These are phyloP conservation scores for Ophiorrhiza pumila DNA, from an alignment of 257 asterid species.

Conservation along the genomic window DNA sequence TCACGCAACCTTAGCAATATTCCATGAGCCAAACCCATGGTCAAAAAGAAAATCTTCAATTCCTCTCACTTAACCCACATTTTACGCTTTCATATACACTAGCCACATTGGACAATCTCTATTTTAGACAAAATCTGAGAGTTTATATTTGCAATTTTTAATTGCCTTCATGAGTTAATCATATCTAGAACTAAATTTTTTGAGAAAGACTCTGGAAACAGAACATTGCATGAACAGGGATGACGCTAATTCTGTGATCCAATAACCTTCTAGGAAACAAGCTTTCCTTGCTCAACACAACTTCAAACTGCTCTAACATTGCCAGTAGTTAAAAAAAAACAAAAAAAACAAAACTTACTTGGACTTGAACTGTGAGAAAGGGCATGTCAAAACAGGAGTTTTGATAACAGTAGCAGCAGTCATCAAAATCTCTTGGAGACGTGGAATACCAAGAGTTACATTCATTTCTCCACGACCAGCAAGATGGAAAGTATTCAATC, in stretches of 20 bases:
- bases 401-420: slow-evolving; percentile 70
- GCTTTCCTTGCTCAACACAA: neutral
- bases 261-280: neutral
- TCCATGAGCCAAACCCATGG: neutral
- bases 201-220: too few species aligned
- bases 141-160: too few species aligned
- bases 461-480: slow-evolving; percentile 99
- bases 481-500: slow-evolving; percentile 92
- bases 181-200: too few species aligned
- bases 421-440: slow-evolving; percentile 95
- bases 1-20: neutral
- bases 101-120: neutral
- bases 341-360: slow-evolving; percentile 47
- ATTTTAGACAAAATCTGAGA: neutral
- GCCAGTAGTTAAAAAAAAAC: neutral
- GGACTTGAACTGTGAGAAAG: slow-evolving; percentile 56
- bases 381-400: slow-evolving; percentile 94
- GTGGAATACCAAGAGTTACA: slow-evolving; percentile 98
- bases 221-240: too few species aligned
- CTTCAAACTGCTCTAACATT: neutral
- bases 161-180: too few species aligned
- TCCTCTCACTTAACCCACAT: neutral
- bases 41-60: neutral
- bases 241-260: neutral
- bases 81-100: too few species aligned